Evolutionary conservation across 305 asterid species (phyloP), one percentile per base, ranked within the genome.

Genomic region (Fraxinus angustifolia): DNA sequence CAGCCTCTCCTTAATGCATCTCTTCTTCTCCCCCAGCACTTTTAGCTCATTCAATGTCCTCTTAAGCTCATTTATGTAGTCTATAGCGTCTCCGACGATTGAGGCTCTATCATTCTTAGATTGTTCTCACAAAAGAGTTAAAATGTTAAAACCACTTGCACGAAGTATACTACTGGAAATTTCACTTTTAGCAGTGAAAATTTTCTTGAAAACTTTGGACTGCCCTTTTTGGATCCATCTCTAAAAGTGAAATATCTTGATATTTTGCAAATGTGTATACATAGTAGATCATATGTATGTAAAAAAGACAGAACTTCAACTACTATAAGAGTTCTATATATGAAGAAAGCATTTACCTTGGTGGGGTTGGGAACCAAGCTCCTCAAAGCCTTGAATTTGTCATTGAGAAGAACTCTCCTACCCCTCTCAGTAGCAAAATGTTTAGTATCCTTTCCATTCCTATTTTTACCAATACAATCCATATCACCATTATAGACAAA

Each of bases 61-160:
- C 86, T 91, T 93, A 28, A 95, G 93, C 90, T 93, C 97, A 21
- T 90, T 88, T 74, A 95, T 92, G 87, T 95, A 92, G 11, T 53
- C 82, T 6, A 93, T 95, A 0, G 96, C 97, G 35, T 93, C 97
- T 77, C 87, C 92, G 81, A 95, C 95, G 1, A 89, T 70, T 14
- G 97, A 91, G 14, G 99, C 98, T 80, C 95, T 89, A 71, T 93
- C 99, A 79, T 73, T 84, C 99, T 95, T 88, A 4, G n/a, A 62
- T 79, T 53, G 11, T 36, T 4, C 53, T 42, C 71, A 50, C 30
- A 26, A 28, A 78, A 50, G 12, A 3, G 16, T 38, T 42, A 35
- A 65, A 38, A 48, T 35, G 35, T 67, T 33, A 78, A 65, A 76
- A 12, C 76, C 7, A 70, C 36, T 23, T 1, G 31, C 72, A 77